These are phyloP conservation scores for Pythium inflatum DNA, from an alignment of 352 stramenopile genomes.

Conservation along the genomic window DNA sequence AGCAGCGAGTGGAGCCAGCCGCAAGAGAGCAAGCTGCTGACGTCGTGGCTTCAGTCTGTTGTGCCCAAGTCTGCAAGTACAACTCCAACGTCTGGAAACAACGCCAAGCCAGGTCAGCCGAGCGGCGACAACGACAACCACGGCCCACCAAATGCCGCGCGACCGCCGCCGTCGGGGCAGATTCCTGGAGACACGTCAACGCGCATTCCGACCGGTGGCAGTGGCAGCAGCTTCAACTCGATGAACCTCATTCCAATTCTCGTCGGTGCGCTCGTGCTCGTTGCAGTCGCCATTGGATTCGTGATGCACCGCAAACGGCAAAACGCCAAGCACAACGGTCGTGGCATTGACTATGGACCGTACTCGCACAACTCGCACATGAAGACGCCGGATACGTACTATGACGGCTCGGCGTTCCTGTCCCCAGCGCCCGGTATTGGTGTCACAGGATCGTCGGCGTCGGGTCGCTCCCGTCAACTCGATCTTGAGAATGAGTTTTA, in stretches of 20 bases:
- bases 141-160: slow-evolving; percentile 2
- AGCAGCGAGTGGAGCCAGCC: slow-evolving; percentile 21
- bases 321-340: slow-evolving; percentile 21
- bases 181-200: background rate
- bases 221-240: slow-evolving; percentile 23
- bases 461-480: slow-evolving; percentile 9
- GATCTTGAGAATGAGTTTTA: slow-evolving; percentile 28
- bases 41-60: slow-evolving; percentile 33
- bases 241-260: slow-evolving; percentile 31
- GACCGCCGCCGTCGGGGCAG: background rate
- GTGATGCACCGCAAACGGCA: slow-evolving; percentile 25
- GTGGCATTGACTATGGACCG: slow-evolving; percentile 20
- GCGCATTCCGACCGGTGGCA: background rate
- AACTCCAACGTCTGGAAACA: background rate
- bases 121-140: background rate
- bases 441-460: background rate
- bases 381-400: slow-evolving; percentile 30
- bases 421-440: slow-evolving; percentile 24
- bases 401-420: slow-evolving; percentile 24
- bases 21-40: slow-evolving; percentile 23
- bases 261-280: slow-evolving; percentile 20
- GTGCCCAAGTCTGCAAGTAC: slow-evolving; percentile 17
- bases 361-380: slow-evolving; percentile 27
- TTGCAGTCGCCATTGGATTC: slow-evolving; percentile 30
- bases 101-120: background rate